phyloP scores from a whole-genome alignment of 768 basidiomycete genomes.

The Suillus cothurnatus region DNA sequence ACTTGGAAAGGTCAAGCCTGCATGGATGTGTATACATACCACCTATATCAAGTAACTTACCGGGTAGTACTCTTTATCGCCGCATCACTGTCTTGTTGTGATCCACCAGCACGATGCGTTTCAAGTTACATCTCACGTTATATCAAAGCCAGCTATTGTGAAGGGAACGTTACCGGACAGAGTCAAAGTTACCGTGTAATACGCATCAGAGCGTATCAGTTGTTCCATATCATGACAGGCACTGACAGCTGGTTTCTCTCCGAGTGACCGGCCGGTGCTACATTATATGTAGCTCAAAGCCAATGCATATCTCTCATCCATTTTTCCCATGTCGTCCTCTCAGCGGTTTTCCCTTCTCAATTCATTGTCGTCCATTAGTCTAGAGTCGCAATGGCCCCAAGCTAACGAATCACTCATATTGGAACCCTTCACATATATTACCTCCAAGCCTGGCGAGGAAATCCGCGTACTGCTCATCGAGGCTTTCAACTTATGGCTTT shows the following conservation, averaged over 20 bases:
- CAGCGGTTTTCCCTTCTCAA: background rate
- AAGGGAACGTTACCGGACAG: background rate
- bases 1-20: background rate
- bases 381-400: constrained; percentile 36
- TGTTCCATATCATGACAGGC: background rate
- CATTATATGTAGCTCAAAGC: background rate
- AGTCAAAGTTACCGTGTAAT: background rate
- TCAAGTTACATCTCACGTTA: background rate
- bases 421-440: constrained; percentile 87
- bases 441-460: constrained; percentile 89
- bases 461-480: constrained; percentile 85
- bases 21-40: background rate
- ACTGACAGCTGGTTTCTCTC: constrained; percentile 15
- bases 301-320: background rate
- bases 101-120: background rate
- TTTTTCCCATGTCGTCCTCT: constrained; percentile 2
- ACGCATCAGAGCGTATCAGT: background rate
- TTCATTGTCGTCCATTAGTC: background rate
- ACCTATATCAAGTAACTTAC: no score
- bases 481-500: constrained; percentile 92
- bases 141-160: background rate
- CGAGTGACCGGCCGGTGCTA: background rate
- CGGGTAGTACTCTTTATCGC: background rate
- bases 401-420: constrained; percentile 46
- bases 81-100: background rate